Evolutionary conservation across 2,329 filamentous ascomycete species (phyloP).

Genomic region (Fusarium metavorans): DNA sequence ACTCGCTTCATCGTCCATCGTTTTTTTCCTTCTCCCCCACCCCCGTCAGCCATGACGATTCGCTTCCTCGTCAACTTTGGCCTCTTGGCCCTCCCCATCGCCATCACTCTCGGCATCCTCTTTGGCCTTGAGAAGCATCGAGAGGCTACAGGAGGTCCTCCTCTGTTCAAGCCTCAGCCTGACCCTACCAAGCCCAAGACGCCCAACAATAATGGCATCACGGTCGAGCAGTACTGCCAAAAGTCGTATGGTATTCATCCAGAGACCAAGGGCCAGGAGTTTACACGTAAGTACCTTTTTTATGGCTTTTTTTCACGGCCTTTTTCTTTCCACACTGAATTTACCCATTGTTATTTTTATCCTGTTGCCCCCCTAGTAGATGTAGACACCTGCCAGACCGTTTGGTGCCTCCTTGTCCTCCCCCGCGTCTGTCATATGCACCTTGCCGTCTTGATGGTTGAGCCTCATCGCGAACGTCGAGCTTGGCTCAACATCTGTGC

Average conservation of each 20-base stretch:
- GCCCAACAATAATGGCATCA: constrained; percentile 36
- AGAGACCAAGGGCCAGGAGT: constrained; percentile 56
- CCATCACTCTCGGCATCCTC: constrained; percentile 61
- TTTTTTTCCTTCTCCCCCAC: neutral
- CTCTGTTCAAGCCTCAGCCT: constrained; percentile 54
- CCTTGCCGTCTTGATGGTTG: neutral
- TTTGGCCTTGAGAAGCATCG: constrained; percentile 61
- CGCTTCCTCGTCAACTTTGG: constrained; percentile 62
- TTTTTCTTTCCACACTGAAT: neutral
- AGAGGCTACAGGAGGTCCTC: constrained; percentile 55
- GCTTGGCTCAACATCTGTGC: neutral
- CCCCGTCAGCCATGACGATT: constrained; percentile 49
- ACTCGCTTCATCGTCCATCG: neutral
- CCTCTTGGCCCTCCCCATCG: constrained; percentile 63
- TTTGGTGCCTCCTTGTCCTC: neutral
- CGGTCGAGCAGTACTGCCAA: constrained; percentile 37
- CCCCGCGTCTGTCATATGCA: neutral
- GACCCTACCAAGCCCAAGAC: constrained; percentile 30
- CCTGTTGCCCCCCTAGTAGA: neutral
- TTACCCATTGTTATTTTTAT: constrained; percentile 1
- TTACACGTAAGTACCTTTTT: constrained; percentile 55
- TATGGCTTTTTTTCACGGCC: neutral
- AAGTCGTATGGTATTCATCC: constrained; percentile 57
- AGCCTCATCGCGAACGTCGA: neutral
- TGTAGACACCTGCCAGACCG: neutral